These are phyloP conservation scores for Penicillium coprophilum DNA, from an alignment of 495 filamentous ascomycete genomes.

Conservation along the genomic window DNA sequence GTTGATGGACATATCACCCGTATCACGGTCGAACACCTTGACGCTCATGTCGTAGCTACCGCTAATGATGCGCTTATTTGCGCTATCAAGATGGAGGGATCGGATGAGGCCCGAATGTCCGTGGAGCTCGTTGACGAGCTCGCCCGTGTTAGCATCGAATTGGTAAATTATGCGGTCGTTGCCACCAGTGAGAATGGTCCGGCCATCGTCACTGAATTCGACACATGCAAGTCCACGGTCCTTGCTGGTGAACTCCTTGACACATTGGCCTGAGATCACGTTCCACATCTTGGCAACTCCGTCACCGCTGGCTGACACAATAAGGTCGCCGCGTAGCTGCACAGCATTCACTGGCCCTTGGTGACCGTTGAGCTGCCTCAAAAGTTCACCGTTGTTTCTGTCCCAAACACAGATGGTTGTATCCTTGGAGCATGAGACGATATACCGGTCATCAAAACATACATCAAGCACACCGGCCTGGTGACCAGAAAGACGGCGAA, in stretches of 20 bases:
- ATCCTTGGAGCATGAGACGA: conserved; percentile 96
- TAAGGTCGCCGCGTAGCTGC: conserved; percentile 84
- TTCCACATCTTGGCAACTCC: conserved; percentile 94
- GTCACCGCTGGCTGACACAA: conserved; percentile 91
- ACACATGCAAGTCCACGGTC: conserved; percentile 91
- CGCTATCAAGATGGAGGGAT: conserved; percentile 80
- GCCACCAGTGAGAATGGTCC: conserved; percentile 85
- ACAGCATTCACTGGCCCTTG: conserved; percentile 92
- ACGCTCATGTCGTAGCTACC: conserved; percentile 94
- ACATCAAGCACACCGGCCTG: conserved; percentile 88
- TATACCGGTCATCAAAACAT: conserved; percentile 85
- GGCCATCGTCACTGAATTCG: conserved; percentile 89
- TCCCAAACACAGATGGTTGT: conserved; percentile 91
- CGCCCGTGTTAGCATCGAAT: conserved; percentile 87
- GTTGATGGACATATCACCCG: conserved; percentile 67
- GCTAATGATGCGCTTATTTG: conserved; percentile 78
- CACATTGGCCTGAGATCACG: conserved; percentile 74
- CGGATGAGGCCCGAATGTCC: conserved; percentile 83
- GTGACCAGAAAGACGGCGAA: conserved; percentile 73
- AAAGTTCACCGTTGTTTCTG: conserved; percentile 66
- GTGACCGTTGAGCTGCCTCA: conserved; percentile 79
- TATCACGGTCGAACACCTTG: conserved; percentile 83
- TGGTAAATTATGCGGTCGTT: conserved; percentile 93
- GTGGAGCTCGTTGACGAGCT: conserved; percentile 70
- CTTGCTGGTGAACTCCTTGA: conserved; percentile 84